Evolutionary conservation across 1,139 yeast species (phyloP).

Genomic region (Yamadazyma conglobata): DNA sequence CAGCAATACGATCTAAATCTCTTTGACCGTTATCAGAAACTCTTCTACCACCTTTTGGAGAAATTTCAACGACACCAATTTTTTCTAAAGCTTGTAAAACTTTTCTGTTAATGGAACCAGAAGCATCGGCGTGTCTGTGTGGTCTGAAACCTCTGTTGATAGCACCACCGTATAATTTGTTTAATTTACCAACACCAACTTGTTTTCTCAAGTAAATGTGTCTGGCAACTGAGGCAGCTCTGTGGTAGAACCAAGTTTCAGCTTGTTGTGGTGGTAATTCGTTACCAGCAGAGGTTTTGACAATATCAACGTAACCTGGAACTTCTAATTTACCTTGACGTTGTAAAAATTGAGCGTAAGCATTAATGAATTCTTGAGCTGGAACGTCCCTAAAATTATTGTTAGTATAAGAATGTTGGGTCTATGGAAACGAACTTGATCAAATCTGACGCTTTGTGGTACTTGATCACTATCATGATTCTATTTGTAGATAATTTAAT

Average conservation of each 20-base stretch:
- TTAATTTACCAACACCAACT: constrained; percentile 98
- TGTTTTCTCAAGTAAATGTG: constrained; percentile 99
- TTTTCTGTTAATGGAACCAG: constrained; percentile 98
- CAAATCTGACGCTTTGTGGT: no score
- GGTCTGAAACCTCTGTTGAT: constrained; percentile 99
- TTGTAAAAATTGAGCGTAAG: constrained; percentile 99
- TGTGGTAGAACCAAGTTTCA: constrained; percentile 99
- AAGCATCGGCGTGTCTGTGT: constrained; percentile 97
- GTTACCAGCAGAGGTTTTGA: constrained; percentile 98
- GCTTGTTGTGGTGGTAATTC: constrained; percentile 99
- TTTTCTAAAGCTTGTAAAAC: constrained; percentile 97
- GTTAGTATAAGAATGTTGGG: constrained; percentile 31
- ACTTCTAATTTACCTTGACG: constrained; percentile 99
- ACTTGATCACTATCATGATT: no score
- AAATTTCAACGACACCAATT: constrained; percentile 94
- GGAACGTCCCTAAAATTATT: constrained; percentile 87
- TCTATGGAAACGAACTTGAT: no score
- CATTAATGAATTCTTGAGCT: constrained; percentile 99
- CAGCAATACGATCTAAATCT: constrained; percentile 99
- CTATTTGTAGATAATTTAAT: no score
- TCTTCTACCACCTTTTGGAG: constrained; percentile 99
- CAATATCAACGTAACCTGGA: constrained; percentile 99
- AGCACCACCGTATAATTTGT: constrained; percentile 99
- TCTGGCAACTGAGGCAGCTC: constrained; percentile 99
- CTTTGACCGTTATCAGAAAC: constrained; percentile 99